Evolutionary conservation across 2,329 filamentous ascomycete species (phyloP), one percentile per base, ranked within the genome.

Genomic region (Xylaria digitata): DNA sequence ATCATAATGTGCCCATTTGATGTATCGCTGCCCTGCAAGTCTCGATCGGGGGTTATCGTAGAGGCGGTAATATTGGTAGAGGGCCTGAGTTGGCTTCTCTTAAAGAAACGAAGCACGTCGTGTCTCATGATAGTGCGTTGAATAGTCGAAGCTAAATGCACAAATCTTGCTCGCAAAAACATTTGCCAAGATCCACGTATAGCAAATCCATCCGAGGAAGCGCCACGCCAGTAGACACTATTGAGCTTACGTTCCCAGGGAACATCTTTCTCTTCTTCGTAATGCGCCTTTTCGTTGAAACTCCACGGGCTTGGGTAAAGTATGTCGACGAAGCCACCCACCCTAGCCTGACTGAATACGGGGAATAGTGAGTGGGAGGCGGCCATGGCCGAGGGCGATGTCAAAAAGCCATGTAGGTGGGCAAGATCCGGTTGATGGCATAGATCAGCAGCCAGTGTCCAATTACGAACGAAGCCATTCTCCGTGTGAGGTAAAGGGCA

Each of bases 91-190:
- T 21, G 43, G n/a, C 32, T 26, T 26, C 45, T 60, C 62, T 45
- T 11, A 50, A 45, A 37, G 45, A 54, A 17, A 45, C 15, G 32
- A 66, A 46, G 6, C 66, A 50, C 40, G 40, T n/a, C 7, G 11
- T 30, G 23, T 56, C n/a, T 23, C 0, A 11, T 19, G 2, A 54
- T 19, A 1, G 37, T 17, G 45, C 50, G 32, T 26, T 63, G 64
- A 4, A 67, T 59, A 8, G 59, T 57, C 8, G 86, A 86, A 26
- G 85, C 76, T 79, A 87, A 82, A 49, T 83, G 78, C 7, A 89
- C 81, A 67, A 90, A 86, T 9, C 88, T 83, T 62, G 89, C 87
- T 6, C 87, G 82, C 40, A 89, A 82, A 69, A 89, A 89, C 0
- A 82, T 82, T 19, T 82, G 82, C 87, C 88, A 90, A 37, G 83